Base-by-base conservation (phyloP, 306 rosid species). In the Oxytropis ochrocephala region DNA sequence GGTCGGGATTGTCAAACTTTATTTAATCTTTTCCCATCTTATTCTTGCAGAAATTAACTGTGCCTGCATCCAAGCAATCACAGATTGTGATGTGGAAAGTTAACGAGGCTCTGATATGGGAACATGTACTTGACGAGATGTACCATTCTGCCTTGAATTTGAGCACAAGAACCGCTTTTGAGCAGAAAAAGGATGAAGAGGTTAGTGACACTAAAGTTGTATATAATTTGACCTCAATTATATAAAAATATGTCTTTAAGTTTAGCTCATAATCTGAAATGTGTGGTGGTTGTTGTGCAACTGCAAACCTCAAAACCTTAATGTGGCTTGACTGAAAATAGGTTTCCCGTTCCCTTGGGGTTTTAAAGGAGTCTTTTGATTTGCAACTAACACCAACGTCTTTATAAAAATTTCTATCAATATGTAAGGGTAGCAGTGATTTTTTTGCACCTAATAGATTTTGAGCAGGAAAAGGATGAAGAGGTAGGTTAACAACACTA, bases 111-210 rank as follows among this genome's bases (percentile, higher is more conserved):
- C 42, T 53, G 55, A 81, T 90, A 41, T 82, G 89, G 90, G 81
- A 85, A 65, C 79, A 79, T 75, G 94, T 85, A 47, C 81, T 90
- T 36, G 97, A 88, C 67, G 97, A 94, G 89, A 85, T 94, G 95
- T 81, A 82, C 77, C 95, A 90, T 32, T 92, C 96, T n/a, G 95
- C 97, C 59, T 81, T 85, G 80, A 94, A 94, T 82, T 81, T 94
- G 86, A 79, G 80, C 78, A 76, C 62, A 50, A 81, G 95, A 78
- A 69, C 76, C 55, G 82, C 84, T 66, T 78, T 74, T 51, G 95
- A 90, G 83, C 77, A 65, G 52, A 92, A 88, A 70, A 80, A 85
- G 64, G 76, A 77, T 50, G 82, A 76, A 57, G 98, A 88, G 95
- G 98, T 90, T 5, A 41, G 87, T 69, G 32, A 56, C 33, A 38